Evolutionary conservation across 371 early-diverging fungal genomes (phyloP).

Genomic region (Lichtheimia ramosa): DNA sequence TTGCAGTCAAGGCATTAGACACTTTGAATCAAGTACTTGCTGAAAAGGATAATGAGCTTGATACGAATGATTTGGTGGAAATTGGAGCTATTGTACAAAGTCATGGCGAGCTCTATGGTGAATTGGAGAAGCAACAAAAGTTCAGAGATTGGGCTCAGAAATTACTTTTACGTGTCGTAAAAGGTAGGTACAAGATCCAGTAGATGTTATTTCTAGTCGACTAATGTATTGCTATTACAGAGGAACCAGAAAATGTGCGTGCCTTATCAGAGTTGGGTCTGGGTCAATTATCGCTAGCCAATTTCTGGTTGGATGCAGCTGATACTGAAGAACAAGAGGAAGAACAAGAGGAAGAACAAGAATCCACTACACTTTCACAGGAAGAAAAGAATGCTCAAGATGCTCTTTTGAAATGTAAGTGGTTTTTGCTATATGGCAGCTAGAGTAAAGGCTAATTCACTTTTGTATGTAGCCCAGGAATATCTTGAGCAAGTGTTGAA

Average conservation of each 20-base stretch:
- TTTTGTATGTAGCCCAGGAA: slow-evolving; percentile 21
- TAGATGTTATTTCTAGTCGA: neutral
- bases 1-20: slow-evolving; percentile 23
- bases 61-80: slow-evolving; percentile 20
- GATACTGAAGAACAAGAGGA: slow-evolving; percentile 30
- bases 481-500: slow-evolving; percentile 31
- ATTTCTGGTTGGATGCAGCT: slow-evolving; percentile 38
- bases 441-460: neutral
- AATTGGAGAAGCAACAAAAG: slow-evolving; percentile 17
- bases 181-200: slow-evolving; percentile 14
- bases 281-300: slow-evolving; percentile 34
- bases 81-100: slow-evolving; percentile 30
- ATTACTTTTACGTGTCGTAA: slow-evolving; percentile 22
- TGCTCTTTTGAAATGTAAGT: no score
- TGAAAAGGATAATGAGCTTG: neutral
- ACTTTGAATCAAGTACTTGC: slow-evolving; percentile 16
- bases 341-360: slow-evolving; percentile 24
- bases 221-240: slow-evolving; percentile 11
- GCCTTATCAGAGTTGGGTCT: slow-evolving; percentile 37
- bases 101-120: slow-evolving; percentile 32
- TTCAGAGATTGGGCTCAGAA: slow-evolving; percentile 38
- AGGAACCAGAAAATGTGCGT: slow-evolving; percentile 29
- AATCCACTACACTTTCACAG: slow-evolving; percentile 4
- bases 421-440: no score
- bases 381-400: slow-evolving; percentile 37